Evolutionary conservation across 768 basidiomycete species (phyloP), one percentile per base, ranked within the genome.

Genomic region (Lentinula guzmanii): DNA sequence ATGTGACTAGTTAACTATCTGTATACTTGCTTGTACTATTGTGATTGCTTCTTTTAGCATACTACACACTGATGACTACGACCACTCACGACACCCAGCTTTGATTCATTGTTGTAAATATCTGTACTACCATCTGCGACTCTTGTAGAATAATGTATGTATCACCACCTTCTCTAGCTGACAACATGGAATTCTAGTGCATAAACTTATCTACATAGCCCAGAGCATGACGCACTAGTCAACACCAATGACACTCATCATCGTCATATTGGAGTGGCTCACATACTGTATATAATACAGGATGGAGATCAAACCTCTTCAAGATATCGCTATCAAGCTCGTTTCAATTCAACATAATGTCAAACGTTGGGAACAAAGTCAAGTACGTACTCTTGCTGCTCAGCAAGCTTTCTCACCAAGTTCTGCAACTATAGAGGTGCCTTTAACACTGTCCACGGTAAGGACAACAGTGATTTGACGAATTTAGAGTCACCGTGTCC

Each of bases 281-380:
- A 24, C 6, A 24, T 48, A n/a, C n/a, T n/a, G n/a, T n/a, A 48
- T 48, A 48, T 48, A 48, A 2, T 28, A 28, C 28, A 28, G 28
- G 28, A 24, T 24, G 3, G 3, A 24, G 24, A 28, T 28, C 3
- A 28, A 28, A 0, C 28, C 3, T 28, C 28, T 28, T 28, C 28
- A 28, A 28, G 28, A 28, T 28, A 28, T 28, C 28, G 28, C 28
- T 28, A 28, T 28, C 37, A 39, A 39, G 9, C 3, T 39, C 7
- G 9, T 13, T 8, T 8, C n/a, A 46, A 5, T 21, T 3, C 1
- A 48, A 2, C 5, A 48, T 4, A 9, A 56, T 56, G 55, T 59
- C 58, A 15, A 59, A 59, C 33, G 13, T 59, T 7, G 58, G 58
- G n/a, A n/a, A 59, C 18, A 59, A 50, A 59, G 42, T 59, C 58